Evolutionary conservation across 306 rosid genomes (phyloP).

Genomic region (Glycyrrhiza uralensis): DNA sequence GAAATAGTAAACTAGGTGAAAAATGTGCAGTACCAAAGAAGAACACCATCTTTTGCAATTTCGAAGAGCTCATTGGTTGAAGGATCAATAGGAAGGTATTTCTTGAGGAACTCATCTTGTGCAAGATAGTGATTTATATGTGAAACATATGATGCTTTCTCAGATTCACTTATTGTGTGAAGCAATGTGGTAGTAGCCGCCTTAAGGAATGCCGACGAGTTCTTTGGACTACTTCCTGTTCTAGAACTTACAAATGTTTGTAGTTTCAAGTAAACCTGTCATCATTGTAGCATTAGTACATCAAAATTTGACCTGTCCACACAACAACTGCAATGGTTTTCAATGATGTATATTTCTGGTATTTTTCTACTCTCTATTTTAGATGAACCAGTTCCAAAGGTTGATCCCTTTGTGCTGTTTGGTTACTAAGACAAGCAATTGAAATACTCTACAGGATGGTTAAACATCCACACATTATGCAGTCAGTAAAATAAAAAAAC

Average conservation of each 20-base stretch:
- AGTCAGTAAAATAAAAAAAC: not conserved
- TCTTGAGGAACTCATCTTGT: slow-evolving; percentile 71
- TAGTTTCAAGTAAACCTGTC: slow-evolving; percentile 77
- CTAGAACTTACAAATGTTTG: slow-evolving; percentile 75
- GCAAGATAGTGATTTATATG: slow-evolving; percentile 90
- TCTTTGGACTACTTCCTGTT: slow-evolving; percentile 68
- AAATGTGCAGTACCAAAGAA: slow-evolving; percentile 63
- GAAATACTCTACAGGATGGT: slow-evolving; percentile 1
- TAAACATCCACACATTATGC: not conserved
- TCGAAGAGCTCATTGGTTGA: slow-evolving; percentile 86
- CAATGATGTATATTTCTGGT: not conserved
- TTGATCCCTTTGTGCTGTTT: not conserved
- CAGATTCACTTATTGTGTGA: slow-evolving; percentile 97
- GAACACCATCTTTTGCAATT: slow-evolving; percentile 90
- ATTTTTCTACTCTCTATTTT: slow-evolving; percentile 1
- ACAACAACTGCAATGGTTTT: not conserved
- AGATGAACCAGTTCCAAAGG: not conserved
- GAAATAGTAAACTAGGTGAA: not conserved
- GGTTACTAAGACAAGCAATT: not conserved
- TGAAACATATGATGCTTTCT: slow-evolving; percentile 89
- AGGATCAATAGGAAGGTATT: slow-evolving; percentile 83
- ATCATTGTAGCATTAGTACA: not conserved
- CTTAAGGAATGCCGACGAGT: slow-evolving; percentile 88
- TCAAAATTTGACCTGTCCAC: slow-evolving; percentile 3
- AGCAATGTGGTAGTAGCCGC: slow-evolving; percentile 96